Evolutionary conservation across 2,329 filamentous ascomycete genomes (phyloP), one percentile per base, ranked within the genome.

Genomic region (Alternaria triticimaculans): DNA sequence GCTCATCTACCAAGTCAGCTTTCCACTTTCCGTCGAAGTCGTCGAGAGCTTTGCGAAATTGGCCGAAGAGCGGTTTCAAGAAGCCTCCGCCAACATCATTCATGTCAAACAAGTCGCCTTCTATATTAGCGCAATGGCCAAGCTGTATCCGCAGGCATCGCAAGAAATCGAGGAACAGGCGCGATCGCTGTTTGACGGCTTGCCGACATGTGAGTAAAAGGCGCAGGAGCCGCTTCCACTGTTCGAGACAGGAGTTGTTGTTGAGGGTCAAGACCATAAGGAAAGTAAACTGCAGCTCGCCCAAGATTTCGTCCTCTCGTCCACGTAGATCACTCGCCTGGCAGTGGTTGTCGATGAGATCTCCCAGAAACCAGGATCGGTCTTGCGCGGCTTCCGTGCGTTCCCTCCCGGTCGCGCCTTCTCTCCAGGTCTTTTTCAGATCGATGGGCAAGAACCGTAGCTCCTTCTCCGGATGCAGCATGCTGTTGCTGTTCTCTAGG

Each of bases 241-340:
- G 88, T 73, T 90, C 87, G 4, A 90, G 78, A 70, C 88, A 90
- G 3, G 87, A 89, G 73, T 87, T 89, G 72, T 90, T 90, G 80
- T 88, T 88, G 65, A 90, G 80, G 6, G 87, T 89, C 62, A 90
- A 72, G 3, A 88, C 82, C 85, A 88, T 89, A 10, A 90, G 76
- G 69, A 90, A 90, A 30, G 83, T 84, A 70, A 90, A 88, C 67
- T 90, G 87, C 58, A 90, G 71, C 70, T 90, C 88, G 15, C 87
- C 88, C 14, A 90, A 74, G 12, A 82, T 75, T 55, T 77, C 75
- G 43, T 66, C 67, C 60, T 80, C 78, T 49, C 62, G 71, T 20
- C 55, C 66, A 30, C 72, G 70, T 26, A 68, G 56, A 46, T 73
- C 66, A 15, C 70, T 64, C 30, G 76, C 72, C n/a, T 72, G 70